Evolutionary conservation across 2,329 filamentous ascomycete genomes (phyloP).

Genomic region (Pseudogymnoascus sp.): DNA sequence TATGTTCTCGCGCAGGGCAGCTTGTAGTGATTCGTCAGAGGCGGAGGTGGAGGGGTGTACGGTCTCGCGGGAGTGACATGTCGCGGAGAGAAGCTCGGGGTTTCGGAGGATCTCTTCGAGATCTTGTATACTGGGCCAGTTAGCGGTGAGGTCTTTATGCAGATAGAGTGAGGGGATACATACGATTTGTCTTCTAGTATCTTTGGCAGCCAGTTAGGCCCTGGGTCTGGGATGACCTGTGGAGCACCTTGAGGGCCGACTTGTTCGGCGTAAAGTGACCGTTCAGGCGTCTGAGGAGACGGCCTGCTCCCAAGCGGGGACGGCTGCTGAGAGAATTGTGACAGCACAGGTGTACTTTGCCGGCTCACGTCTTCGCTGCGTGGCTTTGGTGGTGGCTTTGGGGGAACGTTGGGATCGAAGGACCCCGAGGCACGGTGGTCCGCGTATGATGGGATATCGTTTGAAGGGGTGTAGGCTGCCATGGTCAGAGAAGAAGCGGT

Average conservation of each 20-base stretch:
- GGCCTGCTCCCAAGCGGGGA: constrained; percentile 32
- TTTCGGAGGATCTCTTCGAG: constrained; percentile 61
- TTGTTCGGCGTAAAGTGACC: background rate
- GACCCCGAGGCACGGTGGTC: constrained; percentile 17
- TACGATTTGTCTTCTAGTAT: constrained; percentile 77
- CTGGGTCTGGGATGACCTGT: constrained; percentile 44
- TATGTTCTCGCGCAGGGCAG: constrained; percentile 64
- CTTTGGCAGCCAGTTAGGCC: constrained; percentile 71
- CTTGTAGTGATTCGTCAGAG: constrained; percentile 56
- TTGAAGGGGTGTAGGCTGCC: constrained; percentile 10
- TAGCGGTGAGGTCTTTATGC: constrained; percentile 14
- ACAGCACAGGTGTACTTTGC: constrained; percentile 48
- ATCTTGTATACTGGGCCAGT: constrained; percentile 60
- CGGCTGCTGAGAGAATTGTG: background rate
- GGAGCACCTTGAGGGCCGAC: constrained; percentile 14
- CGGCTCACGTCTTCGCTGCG: constrained; percentile 62
- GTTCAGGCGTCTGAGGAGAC: constrained; percentile 14
- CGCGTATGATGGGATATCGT: constrained; percentile 16
- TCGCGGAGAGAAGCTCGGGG: constrained; percentile 61
- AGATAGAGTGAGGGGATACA: constrained; percentile 29
- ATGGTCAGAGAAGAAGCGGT: background rate
- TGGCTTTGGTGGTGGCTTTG: constrained; percentile 65
- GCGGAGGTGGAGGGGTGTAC: constrained; percentile 64
- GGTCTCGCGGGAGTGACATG: constrained; percentile 59
- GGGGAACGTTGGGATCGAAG: constrained; percentile 49